Evolutionary conservation across 345 rosid species (phyloP).

Genomic region (Dipteronia dyeriana): DNA sequence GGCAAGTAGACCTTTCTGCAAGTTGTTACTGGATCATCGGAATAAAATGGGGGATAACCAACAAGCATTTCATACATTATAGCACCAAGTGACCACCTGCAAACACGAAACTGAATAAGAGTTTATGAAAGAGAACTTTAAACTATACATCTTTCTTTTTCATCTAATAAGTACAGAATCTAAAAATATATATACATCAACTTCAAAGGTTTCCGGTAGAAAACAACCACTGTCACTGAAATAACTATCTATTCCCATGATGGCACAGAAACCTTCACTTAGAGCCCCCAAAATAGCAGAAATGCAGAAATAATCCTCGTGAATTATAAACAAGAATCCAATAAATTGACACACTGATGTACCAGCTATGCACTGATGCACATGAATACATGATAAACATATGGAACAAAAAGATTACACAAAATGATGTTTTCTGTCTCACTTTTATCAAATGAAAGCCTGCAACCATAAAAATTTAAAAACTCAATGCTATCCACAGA

Average conservation of each 20-base stretch:
- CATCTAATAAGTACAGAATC: neutral
- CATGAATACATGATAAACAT: neutral
- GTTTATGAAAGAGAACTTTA: slow-evolving; percentile 10
- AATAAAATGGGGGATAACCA: slow-evolving; percentile 82
- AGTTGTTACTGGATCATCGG: slow-evolving; percentile 84
- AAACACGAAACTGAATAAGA: slow-evolving; percentile 23
- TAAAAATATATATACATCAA: neutral
- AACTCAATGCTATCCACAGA: neutral
- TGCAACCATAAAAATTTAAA: neutral
- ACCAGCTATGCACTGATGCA: neutral
- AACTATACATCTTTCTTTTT: neutral
- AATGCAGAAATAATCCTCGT: neutral
- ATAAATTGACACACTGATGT: neutral
- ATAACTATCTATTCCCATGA: neutral
- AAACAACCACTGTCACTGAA: neutral
- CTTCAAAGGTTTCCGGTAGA: neutral
- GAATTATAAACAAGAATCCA: neutral
- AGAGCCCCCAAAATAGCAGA: neutral
- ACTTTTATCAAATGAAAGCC: neutral
- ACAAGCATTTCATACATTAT: slow-evolving; percentile 92
- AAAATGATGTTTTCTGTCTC: no score
- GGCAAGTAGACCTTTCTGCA: slow-evolving; percentile 79
- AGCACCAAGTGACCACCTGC: slow-evolving; percentile 97
- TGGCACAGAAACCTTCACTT: neutral
- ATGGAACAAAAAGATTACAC: neutral